Base-by-base conservation (phyloP, 352 stramenopile species). In the Globisporangium okanoganense region DNA sequence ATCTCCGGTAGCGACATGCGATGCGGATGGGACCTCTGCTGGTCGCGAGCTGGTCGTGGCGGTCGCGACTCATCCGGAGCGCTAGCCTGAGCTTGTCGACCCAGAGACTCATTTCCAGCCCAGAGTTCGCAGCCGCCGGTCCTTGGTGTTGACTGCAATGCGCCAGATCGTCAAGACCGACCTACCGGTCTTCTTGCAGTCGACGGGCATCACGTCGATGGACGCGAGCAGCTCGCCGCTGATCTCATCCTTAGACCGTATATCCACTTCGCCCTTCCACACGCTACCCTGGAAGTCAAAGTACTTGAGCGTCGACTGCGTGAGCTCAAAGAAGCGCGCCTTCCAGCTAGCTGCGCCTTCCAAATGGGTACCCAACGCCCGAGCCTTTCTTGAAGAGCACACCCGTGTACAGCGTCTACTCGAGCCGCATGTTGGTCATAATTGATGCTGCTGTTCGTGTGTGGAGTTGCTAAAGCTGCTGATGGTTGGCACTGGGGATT, bases 301-400 rank as follows among this genome's bases (percentile, higher is more conserved):
- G 36, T 41, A n/a, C 36, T 41, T 5, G 13, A 41, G 13, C 12
- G 36, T 41, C 12, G 36, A 41, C 36, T 41, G 3, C 13, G 36
- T 41, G 36, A 41, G 36, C 36, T 41, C 36, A 5, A 41, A n/a
- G 36, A n/a, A 41, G 36, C 12, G 13, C 36, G 36, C 2, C 36
- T 41, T 41, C 36, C 36, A 41, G 1, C n/a, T 12, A 6, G 10
- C 31, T 38, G 33, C 8, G 8, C 33, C 33, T 38, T 10, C 70
- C 69, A 33, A 86, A 83, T 33, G 59, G 50, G 27, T 67, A 58
- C 9, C 70, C 71, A 1, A 20, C 62, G 53, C 73, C 69, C 10
- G 72, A 78, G 63, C 75, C 72, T 58, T 78, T 79, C 57, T 81
- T 82, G 65, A 79, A 79, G 13, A 83, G 68, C 56, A 80, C 61